phyloP scores from a whole-genome alignment of 2,329 filamentous ascomycete genomes.

The Dactylonectria estremocensis region DNA sequence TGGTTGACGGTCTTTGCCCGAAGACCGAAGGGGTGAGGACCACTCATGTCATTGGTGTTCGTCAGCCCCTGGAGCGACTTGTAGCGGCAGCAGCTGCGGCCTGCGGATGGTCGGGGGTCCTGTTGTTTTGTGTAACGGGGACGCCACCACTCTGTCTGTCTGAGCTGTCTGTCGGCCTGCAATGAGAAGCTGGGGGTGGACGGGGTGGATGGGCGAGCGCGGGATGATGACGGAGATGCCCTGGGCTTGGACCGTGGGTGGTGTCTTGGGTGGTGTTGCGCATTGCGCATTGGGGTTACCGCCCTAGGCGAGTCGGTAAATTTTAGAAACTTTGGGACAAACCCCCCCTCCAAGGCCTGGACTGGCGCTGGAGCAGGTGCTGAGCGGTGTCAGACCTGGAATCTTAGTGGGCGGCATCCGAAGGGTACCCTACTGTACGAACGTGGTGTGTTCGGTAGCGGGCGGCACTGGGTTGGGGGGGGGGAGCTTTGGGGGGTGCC shows the following conservation, averaged over 20 bases:
- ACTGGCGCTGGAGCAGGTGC: background rate
- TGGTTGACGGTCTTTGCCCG: conserved; percentile 41
- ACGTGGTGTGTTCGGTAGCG: conserved; percentile 21
- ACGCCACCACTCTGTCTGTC: background rate
- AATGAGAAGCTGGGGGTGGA: conserved; percentile 22
- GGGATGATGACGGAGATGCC: conserved; percentile 33
- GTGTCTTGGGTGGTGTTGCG: conserved; percentile 12
- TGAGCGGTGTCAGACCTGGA: conserved; percentile 20
- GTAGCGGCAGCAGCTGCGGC: conserved; percentile 7
- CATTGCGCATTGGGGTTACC: conserved; percentile 21
- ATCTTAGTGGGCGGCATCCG: conserved; percentile 21
- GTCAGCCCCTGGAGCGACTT: conserved; percentile 42
- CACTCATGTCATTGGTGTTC: conserved; percentile 45
- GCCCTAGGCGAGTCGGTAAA: conserved; percentile 30
- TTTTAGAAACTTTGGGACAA: background rate
- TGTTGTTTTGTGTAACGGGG: conserved; percentile 26
- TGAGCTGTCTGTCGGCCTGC: conserved; percentile 19
- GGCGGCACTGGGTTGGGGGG: conserved; percentile 11
- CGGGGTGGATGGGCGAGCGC: conserved; percentile 22
- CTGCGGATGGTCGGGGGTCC: conserved; percentile 24
- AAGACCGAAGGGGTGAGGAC: conserved; percentile 32
- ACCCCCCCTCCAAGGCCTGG: conserved; percentile 5
- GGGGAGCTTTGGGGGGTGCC: background rate
- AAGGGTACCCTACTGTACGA: conserved; percentile 4
- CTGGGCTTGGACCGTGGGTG: conserved; percentile 9